A percentile compares a stretch with the other conserved stretches of the same genome.
These are phyloP conservation scores for Fusarium multiceps DNA, from an alignment of 2,329 filamentous ascomycete species.

Conservation along the genomic window DNA sequence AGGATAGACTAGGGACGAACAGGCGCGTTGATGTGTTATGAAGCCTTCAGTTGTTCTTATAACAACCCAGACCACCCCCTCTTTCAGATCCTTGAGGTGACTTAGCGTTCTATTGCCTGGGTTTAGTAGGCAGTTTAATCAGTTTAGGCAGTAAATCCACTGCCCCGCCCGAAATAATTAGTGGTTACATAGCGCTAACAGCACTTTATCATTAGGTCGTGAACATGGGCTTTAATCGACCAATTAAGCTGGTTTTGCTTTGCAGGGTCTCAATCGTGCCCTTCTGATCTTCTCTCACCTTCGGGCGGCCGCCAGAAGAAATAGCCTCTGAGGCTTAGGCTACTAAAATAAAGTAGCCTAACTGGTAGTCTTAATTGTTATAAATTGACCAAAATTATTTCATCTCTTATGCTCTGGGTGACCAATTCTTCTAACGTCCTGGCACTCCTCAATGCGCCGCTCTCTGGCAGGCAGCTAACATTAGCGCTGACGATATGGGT, in stretches of 20 bases:
- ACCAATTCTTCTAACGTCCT: too few species aligned
- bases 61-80: background rate
- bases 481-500: background rate
- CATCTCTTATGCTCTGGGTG: too few species aligned
- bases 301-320: too few species aligned
- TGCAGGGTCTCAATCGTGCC: background rate
- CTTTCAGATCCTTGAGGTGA: background rate
- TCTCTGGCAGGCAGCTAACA: background rate
- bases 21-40: background rate
- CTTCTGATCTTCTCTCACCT: background rate
- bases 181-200: too few species aligned
- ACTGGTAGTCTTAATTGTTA: accelerated
- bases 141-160: too few species aligned
- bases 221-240: background rate
- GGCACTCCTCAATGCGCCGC: background rate
- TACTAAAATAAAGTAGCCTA: too few species aligned
- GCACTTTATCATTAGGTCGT: too few species aligned
- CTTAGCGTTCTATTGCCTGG: background rate
- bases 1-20: background rate
- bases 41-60: background rate
- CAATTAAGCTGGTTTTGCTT: background rate
- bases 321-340: too few species aligned
- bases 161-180: too few species aligned
- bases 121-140: background rate
- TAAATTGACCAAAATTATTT: too few species aligned